These are phyloP conservation scores for Brettanomyces naardenensis DNA, from an alignment of 805 yeast species.

Conservation along the genomic window DNA sequence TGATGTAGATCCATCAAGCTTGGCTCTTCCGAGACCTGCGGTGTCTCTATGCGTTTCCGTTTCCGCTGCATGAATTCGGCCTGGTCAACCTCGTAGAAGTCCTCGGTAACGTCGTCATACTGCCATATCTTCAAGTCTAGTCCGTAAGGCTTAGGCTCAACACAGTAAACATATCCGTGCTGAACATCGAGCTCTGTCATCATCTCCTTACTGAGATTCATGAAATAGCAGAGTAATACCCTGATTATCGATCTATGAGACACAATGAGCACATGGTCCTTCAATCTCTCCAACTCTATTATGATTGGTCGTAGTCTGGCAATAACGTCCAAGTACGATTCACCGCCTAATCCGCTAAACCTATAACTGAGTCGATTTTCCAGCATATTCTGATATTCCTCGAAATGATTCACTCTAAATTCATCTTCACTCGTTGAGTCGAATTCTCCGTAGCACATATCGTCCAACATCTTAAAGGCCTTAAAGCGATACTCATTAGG, in stretches of 20 bases:
- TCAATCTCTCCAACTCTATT: constrained; percentile 27
- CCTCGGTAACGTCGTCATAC: constrained; percentile 26
- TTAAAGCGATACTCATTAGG: constrained; percentile 23
- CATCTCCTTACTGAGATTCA: constrained; percentile 29
- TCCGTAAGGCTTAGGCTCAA: constrained; percentile 33
- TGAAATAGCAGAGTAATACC: constrained; percentile 28
- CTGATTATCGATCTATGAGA: constrained; percentile 29
- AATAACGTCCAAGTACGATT: constrained; percentile 29
- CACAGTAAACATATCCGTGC: constrained; percentile 27
- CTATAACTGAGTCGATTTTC: constrained; percentile 25
- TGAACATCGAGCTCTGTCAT: constrained; percentile 30
- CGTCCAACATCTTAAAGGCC: constrained; percentile 27
- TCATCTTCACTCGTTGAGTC: constrained; percentile 26
- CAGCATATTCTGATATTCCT: constrained; percentile 23
- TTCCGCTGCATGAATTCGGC: constrained; percentile 27
- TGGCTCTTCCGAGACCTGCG: constrained; percentile 6
- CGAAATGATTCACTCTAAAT: constrained; percentile 19
- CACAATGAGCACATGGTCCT: constrained; percentile 27
- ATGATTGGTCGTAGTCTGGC: constrained; percentile 28
- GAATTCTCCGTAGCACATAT: constrained; percentile 27
- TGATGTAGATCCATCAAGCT: constrained; percentile 3
- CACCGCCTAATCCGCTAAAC: constrained; percentile 32
- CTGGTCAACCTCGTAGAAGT: constrained; percentile 30
- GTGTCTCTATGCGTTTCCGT: constrained; percentile 19
- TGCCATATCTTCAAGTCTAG: constrained; percentile 30